Evolutionary conservation across 2,329 filamentous ascomycete genomes (phyloP).

Genomic region (Fusarium pseudoanthophilum): DNA sequence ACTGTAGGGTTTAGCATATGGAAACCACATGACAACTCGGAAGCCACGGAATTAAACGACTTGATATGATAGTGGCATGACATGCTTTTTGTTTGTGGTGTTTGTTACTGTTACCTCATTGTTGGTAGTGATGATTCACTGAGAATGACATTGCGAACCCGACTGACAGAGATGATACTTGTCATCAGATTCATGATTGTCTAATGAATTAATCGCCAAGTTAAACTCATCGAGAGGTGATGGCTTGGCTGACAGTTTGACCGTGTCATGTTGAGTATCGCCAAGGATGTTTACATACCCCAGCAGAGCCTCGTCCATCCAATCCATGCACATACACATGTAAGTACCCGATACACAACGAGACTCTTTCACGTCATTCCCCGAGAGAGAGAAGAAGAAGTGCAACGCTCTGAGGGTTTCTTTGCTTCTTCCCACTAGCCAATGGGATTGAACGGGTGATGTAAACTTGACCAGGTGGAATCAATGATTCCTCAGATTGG

Average conservation of each 20-base stretch:
- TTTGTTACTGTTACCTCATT: slow-evolving; percentile 5
- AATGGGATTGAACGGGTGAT: slow-evolving; percentile 20
- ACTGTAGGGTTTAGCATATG: slow-evolving; percentile 27
- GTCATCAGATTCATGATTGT: background rate
- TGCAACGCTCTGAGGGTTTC: background rate
- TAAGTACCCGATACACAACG: slow-evolving; percentile 21
- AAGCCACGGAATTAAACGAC: slow-evolving; percentile 18
- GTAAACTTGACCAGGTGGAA: background rate
- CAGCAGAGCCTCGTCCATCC: background rate
- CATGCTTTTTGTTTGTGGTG: background rate
- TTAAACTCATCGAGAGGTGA: background rate
- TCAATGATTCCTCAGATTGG: background rate
- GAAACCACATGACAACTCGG: slow-evolving; percentile 28
- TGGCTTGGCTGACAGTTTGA: slow-evolving; percentile 15
- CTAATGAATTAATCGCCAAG: background rate
- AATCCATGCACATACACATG: background rate
- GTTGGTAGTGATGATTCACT: background rate
- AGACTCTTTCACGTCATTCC: slow-evolving; percentile 24
- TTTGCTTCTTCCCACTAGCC: background rate
- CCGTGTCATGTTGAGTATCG: slow-evolving; percentile 14
- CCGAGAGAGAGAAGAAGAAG: background rate
- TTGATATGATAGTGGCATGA: slow-evolving; percentile 19
- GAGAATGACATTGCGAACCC: background rate
- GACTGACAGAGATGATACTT: too few species aligned
- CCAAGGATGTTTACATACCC: slow-evolving; percentile 12